These are phyloP conservation scores for Panicum virgatum DNA, from an alignment of 202 grass and related monocot species.

Conservation along the genomic window DNA sequence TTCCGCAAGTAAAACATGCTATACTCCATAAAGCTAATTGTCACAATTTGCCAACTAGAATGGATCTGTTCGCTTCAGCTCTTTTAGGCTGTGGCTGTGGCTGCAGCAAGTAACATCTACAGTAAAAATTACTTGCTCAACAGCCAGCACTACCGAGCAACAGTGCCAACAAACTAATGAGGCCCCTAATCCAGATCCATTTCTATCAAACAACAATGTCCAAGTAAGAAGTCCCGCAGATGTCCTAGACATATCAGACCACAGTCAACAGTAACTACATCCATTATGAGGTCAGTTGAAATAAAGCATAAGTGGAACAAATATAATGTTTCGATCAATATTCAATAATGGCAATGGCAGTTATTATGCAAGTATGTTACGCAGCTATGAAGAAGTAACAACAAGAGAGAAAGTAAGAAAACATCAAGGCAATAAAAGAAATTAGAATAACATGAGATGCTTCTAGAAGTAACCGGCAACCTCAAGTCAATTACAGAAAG, in stretches of 20 bases:
- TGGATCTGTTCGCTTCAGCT: no score
- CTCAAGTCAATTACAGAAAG: neutral
- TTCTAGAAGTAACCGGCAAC: neutral
- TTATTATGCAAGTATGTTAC: constrained; percentile 15
- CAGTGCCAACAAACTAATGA: neutral
- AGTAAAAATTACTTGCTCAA: no score
- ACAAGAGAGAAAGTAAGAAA: neutral
- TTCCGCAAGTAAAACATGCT: neutral
- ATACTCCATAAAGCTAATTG: neutral
- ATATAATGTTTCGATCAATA: constrained; percentile 5
- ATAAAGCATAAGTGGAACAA: constrained; percentile 3
- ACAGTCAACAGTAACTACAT: neutral
- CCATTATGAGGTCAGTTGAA: neutral
- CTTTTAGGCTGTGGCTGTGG: no score
- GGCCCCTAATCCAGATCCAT: constrained; percentile 4
- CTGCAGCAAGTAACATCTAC: no score
- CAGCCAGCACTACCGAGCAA: no score
- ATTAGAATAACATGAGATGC: neutral
- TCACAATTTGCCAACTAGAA: constrained; percentile 7
- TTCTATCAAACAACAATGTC: constrained; percentile 21
- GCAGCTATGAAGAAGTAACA: neutral
- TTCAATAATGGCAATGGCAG: neutral
- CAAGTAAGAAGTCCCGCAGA: neutral
- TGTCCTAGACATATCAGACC: constrained; percentile 7
- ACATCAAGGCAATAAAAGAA: constrained; percentile 1